phyloP scores from a whole-genome alignment of 768 basidiomycete genomes.

The Leccinum uliginosum region DNA sequence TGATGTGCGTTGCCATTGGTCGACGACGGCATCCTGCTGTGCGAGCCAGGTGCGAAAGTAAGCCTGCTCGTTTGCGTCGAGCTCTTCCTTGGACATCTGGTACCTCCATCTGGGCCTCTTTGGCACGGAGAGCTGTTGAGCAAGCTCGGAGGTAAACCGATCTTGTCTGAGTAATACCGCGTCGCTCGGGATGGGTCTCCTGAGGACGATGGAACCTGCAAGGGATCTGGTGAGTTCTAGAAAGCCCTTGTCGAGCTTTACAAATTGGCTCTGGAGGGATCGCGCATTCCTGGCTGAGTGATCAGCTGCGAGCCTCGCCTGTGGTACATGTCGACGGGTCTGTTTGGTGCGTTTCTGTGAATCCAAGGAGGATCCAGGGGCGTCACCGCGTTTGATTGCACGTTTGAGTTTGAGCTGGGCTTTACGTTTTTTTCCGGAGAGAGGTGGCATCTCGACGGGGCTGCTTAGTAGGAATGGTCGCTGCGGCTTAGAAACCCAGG shows the following conservation, averaged over 20 bases:
- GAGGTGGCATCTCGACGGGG: constrained; percentile 13
- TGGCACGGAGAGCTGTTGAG: constrained; percentile 34
- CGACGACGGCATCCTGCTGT: constrained; percentile 55
- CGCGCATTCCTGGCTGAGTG: constrained; percentile 40
- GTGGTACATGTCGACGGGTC: constrained; percentile 2
- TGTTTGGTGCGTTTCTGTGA: constrained; percentile 9
- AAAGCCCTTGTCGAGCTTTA: constrained; percentile 54
- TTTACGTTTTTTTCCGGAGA: constrained; percentile 65
- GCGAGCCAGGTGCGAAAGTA: constrained; percentile 75
- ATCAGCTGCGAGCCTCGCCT: constrained; percentile 14
- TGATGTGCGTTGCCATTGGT: constrained; percentile 42
- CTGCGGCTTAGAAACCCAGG: neutral
- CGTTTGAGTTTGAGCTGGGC: constrained; percentile 73
- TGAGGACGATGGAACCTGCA: constrained; percentile 49
- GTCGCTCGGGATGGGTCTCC: constrained; percentile 50
- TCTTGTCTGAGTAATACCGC: constrained; percentile 33
- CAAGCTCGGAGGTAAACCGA: constrained; percentile 2
- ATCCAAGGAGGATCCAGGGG: constrained; percentile 31
- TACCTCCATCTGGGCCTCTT: constrained; percentile 83
- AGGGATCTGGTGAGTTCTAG: constrained; percentile 56
- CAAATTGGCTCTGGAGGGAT: constrained; percentile 63
- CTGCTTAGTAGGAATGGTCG: neutral
- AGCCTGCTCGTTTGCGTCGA: constrained; percentile 88
- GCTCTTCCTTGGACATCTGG: constrained; percentile 82
- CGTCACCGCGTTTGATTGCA: constrained; percentile 79